Base-by-base conservation (phyloP, 1,139 yeast genomes). In the Meyerozyma sp. region DNA sequence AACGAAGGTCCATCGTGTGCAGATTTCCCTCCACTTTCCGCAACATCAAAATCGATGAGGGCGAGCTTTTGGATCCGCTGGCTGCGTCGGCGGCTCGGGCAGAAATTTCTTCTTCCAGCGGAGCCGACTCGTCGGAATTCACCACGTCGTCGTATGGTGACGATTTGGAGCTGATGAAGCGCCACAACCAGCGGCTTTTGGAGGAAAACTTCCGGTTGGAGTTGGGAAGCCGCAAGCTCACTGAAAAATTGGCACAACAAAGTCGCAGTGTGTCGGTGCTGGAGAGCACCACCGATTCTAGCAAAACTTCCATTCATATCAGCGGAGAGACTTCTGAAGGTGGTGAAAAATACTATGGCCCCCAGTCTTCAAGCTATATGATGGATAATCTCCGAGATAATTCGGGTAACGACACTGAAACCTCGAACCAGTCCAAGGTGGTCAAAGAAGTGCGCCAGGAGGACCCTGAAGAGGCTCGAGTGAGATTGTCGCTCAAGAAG, bases 321-420 rank as follows among this genome's bases (percentile, higher is more conserved):
- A 14, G 42, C n/a, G 55, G 55, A 7, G 55, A 52, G 40, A 52
- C 55, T 39, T 43, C 53, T 10, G 55, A 52, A 39, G 39, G 37
- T 13, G 73, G 74, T 16, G 66, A 65, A 25, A 73, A 71, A 46
- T 75, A 69, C 49, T 75, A 73, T 51, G 80, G 80, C 0, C 80
- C 81, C 1, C 75, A 69, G 47, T 69, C 76, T n/a, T 65, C 76
- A 2, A 57, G 61, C 32, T 74, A 61, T 50, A 75, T 75, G 79
- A 69, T 75, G 35, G 70, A 69, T 41, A 52, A 61, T 36, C 56
- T 56, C 52, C 62, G 53, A 42, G 52, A 44, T 51, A 18, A 14
- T 25, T 20, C 37, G 3, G 16, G 16, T 3, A 14, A 34, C 10
- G 26, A 20, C 7, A 5, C 26, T 13, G 26, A 18, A 8, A 3